These are phyloP conservation scores for Gilbertella persicaria DNA, from an alignment of 371 early-diverging fungal genomes.

Conservation along the genomic window DNA sequence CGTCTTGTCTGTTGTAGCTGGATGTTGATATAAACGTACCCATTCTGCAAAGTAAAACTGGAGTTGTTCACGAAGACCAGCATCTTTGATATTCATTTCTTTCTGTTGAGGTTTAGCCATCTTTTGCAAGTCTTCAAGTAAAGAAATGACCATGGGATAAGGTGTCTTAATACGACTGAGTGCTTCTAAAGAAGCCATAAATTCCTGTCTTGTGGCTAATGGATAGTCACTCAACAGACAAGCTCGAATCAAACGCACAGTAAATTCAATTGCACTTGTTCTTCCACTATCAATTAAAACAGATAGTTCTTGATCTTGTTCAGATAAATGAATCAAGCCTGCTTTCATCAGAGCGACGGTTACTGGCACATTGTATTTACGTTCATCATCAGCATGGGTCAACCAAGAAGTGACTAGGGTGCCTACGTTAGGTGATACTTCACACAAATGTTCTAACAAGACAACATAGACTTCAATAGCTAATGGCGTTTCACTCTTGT, in stretches of 20 bases:
- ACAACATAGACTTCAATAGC: slow-evolving; percentile 80
- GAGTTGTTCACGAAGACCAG: slow-evolving; percentile 66
- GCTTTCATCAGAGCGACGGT: slow-evolving; percentile 80
- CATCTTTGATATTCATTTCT: slow-evolving; percentile 28
- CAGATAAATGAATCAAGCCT: slow-evolving; percentile 72
- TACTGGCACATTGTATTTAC: slow-evolving; percentile 85
- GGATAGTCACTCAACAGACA: slow-evolving; percentile 69
- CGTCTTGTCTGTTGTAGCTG: slow-evolving; percentile 75
- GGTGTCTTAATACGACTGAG: slow-evolving; percentile 62
- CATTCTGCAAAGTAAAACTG: slow-evolving; percentile 82
- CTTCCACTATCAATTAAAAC: slow-evolving; percentile 79
- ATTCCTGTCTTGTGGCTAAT: slow-evolving; percentile 67
- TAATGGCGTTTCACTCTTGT: slow-evolving; percentile 70
- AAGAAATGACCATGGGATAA: slow-evolving; percentile 53
- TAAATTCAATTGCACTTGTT: slow-evolving; percentile 71
- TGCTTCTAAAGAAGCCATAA: slow-evolving; percentile 71
- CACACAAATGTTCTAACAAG: slow-evolving; percentile 80
- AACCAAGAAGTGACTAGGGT: slow-evolving; percentile 89
- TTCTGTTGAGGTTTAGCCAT: slow-evolving; percentile 16
- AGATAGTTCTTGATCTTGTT: slow-evolving; percentile 87
- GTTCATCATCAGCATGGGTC: slow-evolving; percentile 90
- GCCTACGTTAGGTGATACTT: slow-evolving; percentile 71
- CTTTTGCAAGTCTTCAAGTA: slow-evolving; percentile 33
- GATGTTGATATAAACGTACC: slow-evolving; percentile 82
- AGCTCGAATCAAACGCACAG: slow-evolving; percentile 71